Conservation (phyloP, 1,284 basidiomycete species). For the Trichosporon asahii region DNA sequence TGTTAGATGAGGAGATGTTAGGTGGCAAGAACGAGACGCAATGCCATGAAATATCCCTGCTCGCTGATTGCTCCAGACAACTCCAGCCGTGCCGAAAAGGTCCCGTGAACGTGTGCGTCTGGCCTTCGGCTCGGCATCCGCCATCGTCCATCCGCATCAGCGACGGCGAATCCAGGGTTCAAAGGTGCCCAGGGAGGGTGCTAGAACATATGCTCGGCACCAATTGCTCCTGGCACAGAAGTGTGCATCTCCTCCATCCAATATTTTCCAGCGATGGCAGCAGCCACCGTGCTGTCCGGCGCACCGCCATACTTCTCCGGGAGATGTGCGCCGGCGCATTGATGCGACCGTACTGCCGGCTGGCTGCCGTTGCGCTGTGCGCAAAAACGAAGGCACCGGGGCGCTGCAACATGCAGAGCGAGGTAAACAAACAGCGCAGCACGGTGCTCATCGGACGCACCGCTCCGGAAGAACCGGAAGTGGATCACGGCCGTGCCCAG, state of each 20-base stretch:
- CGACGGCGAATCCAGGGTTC: background rate
- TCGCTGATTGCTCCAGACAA: background rate
- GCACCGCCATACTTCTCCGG: too few relatives aligned
- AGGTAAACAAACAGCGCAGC: too few relatives aligned
- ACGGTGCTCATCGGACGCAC: too few relatives aligned
- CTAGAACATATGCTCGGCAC: background rate
- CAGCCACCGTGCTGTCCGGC: too few relatives aligned
- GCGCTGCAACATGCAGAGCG: too few relatives aligned
- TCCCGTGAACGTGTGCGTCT: conserved; percentile 1
- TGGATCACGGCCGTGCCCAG: too few relatives aligned
- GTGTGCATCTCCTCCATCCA: background rate
- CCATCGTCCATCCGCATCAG: background rate
- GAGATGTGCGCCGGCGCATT: too few relatives aligned
- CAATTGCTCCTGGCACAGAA: background rate
- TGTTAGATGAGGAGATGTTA: background rate
- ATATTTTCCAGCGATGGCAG: too few relatives aligned
- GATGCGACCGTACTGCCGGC: too few relatives aligned
- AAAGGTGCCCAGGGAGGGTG: background rate
- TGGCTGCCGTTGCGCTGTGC: too few relatives aligned
- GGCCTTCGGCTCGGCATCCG: background rate
- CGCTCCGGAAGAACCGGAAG: too few relatives aligned
- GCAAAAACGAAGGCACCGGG: too few relatives aligned
- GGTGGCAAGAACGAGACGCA: conserved; percentile 20
- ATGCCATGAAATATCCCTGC: conserved; percentile 8
- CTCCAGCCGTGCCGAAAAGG: background rate